Evolutionary conservation across 257 asterid species (phyloP), one percentile per base, ranked within the genome.

Genomic region (Salvia hispanica): DNA sequence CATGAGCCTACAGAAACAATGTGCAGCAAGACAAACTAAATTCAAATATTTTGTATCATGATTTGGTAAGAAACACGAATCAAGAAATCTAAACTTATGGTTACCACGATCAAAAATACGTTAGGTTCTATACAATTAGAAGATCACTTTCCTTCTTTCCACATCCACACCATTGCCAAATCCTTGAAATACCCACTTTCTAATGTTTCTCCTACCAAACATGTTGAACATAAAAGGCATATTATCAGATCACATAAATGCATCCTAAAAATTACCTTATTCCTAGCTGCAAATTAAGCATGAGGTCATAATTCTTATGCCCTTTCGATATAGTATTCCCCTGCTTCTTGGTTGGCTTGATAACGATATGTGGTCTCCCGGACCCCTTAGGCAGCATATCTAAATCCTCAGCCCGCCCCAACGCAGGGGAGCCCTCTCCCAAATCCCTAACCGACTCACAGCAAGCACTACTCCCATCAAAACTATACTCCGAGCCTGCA

Each of bases 271-370:
- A 25, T 25, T 86, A 93, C 99, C 97, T 85, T 81, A 93, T 90
- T 64, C 99, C 97, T 16, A 93, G 95, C 88, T 93, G 96, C 85
- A 93, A 82, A 82, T 93, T 93, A 18, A 93, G 96, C 99, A 93
- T 88, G 62, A 93, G 94, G 25, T 93, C 95, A 78, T 88, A 93
- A 76, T 90, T 86, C 76, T 82, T 88, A 43, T 93, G 99, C 10
- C 95, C 99, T 77, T 85, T 90, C 0, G 92, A 77, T 47, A 93
- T 93, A 1, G 89, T 80, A 9, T 62, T 67, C 59, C 99, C 97
- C 74, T 84, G 95, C 75, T 71, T 85, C 62, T 78, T 85, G 3
- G 85, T 58, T 3, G 95, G 91, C 79, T 88, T 86, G 66, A 90
- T 82, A 36, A 76, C 48, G 31, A 90, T 83, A 62, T 72, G 81